Evolutionary conservation across 148 eudicot species (phyloP), one percentile per base, ranked within the genome.

Genomic region (Cornus kousa): DNA sequence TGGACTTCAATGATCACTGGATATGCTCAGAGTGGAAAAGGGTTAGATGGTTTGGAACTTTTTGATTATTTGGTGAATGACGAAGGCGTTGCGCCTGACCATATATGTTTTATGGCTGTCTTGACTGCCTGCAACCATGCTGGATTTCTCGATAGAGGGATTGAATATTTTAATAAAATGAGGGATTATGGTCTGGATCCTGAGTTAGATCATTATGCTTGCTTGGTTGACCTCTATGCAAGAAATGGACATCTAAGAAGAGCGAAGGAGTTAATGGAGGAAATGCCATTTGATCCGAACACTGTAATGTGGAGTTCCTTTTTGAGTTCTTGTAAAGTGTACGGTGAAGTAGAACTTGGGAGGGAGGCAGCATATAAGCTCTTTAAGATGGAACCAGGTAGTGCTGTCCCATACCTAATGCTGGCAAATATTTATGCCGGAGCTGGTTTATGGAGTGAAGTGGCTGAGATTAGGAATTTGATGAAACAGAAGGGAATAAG

Each of bases 1-100:
- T 87, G 86, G 86, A 87, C 86, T 70, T 74, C 88, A 66, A 79
- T 87, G 83, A 71, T 85, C 68, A 81, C 81, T 16, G 90, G 86
- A 67, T 83, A 79, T 80, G 89, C 88, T 65, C 88, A 83, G 24
- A 79, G 78, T 74, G 91, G 89, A 77, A 85, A 73, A 74, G 82
- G 79, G 19, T 71, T 57, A 9, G 89, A 86, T 65, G 89, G 81
- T 9, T 75, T 86, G 48, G 59, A 81, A 48, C 79, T 88, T 9
- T 88, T 86, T 78, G 86, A 85, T 77, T 66, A 39, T 50, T 64
- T 83, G 81, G 20, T 79, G 59, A 59, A 17, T 24, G 79, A 78
- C 53, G 39, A 72, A 48, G 80, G 81, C 5, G 50, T 81, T 32
- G 39, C 39, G 17, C 86, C 85, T 16, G 84, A 86, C 75, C 88